These are phyloP conservation scores for Escallonia rubra DNA, from an alignment of 129 eudicot genomes.

Conservation along the genomic window DNA sequence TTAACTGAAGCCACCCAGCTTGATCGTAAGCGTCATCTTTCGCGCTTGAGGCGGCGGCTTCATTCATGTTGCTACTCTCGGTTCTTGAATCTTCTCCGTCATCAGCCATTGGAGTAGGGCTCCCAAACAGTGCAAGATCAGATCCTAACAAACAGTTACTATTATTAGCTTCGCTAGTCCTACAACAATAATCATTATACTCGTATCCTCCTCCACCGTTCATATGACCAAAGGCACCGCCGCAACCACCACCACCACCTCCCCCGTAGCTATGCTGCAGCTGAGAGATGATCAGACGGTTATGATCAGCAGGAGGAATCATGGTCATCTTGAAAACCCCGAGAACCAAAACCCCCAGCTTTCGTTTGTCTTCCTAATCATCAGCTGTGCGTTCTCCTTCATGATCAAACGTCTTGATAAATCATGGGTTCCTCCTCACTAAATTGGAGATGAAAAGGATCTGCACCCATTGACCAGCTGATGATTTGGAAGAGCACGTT, in stretches of 20 bases:
- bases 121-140: conserved; percentile 12
- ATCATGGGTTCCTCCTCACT: too few relatives aligned
- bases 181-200: conserved; percentile 10
- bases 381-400: too few relatives aligned
- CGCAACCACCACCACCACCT: conserved; percentile 7
- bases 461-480: too few relatives aligned
- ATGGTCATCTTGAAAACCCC: conserved; percentile 48
- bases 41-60: conserved; percentile 15
- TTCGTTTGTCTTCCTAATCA: not conserved
- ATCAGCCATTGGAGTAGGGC: conserved; percentile 23
- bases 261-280: conserved; percentile 3
- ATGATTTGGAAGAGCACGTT: too few relatives aligned
- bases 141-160: conserved; percentile 23
- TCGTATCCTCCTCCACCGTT: conserved; percentile 7
- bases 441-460: too few relatives aligned
- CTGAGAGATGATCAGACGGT: conserved; percentile 2
- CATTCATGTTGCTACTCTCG: conserved; percentile 1
- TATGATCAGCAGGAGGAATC: conserved; percentile 37
- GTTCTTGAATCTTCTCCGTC: conserved; percentile 46
- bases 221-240: conserved; percentile 9
- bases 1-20: conserved; percentile 56
- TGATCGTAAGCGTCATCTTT: conserved; percentile 9
- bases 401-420: too few relatives aligned
- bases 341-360: conserved; percentile 5
- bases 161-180: not conserved